These are phyloP conservation scores for Nemania bipapillata DNA, from an alignment of 2,329 filamentous ascomycete genomes.

Conservation along the genomic window DNA sequence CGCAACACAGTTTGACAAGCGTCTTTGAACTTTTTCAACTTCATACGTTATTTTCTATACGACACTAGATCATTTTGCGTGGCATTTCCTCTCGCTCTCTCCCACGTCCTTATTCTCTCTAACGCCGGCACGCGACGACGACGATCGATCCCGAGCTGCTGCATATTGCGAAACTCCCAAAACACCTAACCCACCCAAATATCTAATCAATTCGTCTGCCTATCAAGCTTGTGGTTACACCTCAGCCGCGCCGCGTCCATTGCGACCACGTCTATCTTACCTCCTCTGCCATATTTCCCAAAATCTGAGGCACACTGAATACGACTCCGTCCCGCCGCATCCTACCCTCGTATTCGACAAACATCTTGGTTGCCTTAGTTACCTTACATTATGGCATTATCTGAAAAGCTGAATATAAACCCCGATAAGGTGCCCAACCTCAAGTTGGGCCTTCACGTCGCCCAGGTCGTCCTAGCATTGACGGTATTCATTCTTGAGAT, in stretches of 20 bases:
- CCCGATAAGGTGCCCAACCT: conserved; percentile 64
- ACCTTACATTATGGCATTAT: conserved; percentile 51
- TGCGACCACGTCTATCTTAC: conserved; percentile 13
- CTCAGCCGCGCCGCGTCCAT: conserved; percentile 17
- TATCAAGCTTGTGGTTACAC: conserved; percentile 15
- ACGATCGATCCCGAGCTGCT: background rate
- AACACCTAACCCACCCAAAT: background rate
- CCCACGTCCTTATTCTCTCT: conserved; percentile 8
- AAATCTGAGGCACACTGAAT: conserved; percentile 15
- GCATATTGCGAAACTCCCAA: conserved; percentile 21
- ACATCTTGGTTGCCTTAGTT: conserved; percentile 7
- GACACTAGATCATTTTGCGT: background rate
- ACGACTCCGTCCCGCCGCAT: background rate
- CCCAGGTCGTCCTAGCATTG: conserved; percentile 65
- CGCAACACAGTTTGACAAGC: conserved; percentile 2
- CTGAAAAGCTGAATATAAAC: conserved; percentile 63
- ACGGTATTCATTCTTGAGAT: conserved; percentile 70
- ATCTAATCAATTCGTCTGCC: conserved; percentile 10
- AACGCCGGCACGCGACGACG: background rate
- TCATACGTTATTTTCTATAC: background rate
- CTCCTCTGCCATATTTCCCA: background rate
- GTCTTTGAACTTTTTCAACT: background rate
- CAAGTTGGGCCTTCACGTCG: conserved; percentile 68
- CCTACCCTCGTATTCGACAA: background rate
- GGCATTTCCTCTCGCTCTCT: conserved; percentile 21